phyloP scores from a whole-genome alignment of 1,284 basidiomycete genomes.

The Rhodotorula sp. region DNA sequence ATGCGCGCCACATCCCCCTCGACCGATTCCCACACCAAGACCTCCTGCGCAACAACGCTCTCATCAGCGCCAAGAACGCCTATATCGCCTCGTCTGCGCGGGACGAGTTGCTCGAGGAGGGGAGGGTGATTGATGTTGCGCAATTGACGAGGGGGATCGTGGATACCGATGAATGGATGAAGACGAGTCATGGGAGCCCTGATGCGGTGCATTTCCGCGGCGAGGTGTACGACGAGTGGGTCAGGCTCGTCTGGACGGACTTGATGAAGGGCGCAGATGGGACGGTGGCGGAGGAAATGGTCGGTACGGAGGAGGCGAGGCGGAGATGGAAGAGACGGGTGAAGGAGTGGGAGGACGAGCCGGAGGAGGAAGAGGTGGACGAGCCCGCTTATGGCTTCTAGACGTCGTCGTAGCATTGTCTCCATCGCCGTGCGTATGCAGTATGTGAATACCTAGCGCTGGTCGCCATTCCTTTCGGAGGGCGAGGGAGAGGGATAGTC shows the following conservation, averaged over 20 bases:
- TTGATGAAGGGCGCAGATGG: background rate
- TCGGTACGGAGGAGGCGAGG: conserved; percentile 4
- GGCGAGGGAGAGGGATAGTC: too few species aligned
- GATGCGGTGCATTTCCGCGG: conserved; percentile 36
- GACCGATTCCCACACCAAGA: conserved; percentile 36
- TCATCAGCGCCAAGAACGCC: conserved; percentile 29
- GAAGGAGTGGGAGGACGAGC: background rate
- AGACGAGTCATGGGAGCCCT: conserved; percentile 7
- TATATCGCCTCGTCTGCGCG: background rate
- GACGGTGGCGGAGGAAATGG: background rate
- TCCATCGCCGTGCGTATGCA: too few species aligned
- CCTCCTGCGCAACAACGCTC: conserved; percentile 30
- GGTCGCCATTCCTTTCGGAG: too few species aligned
- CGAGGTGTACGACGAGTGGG: conserved; percentile 35
- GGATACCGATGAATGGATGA: conserved; percentile 23
- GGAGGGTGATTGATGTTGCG: conserved; percentile 27
- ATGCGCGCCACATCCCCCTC: conserved; percentile 33
- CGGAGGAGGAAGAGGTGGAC: conserved; percentile 1
- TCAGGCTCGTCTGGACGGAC: conserved; percentile 31
- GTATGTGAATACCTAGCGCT: too few species aligned
- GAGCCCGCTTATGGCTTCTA: background rate
- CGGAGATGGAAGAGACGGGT: conserved; percentile 14
- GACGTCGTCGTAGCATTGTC: too few species aligned
- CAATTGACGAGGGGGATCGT: conserved; percentile 28
- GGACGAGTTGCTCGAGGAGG: conserved; percentile 6